A percentile compares a stretch with the other conserved stretches of the same genome.
These are phyloP conservation scores for Monilinia laxa DNA, from an alignment of 2,329 filamentous ascomycete genomes.

Conservation along the genomic window DNA sequence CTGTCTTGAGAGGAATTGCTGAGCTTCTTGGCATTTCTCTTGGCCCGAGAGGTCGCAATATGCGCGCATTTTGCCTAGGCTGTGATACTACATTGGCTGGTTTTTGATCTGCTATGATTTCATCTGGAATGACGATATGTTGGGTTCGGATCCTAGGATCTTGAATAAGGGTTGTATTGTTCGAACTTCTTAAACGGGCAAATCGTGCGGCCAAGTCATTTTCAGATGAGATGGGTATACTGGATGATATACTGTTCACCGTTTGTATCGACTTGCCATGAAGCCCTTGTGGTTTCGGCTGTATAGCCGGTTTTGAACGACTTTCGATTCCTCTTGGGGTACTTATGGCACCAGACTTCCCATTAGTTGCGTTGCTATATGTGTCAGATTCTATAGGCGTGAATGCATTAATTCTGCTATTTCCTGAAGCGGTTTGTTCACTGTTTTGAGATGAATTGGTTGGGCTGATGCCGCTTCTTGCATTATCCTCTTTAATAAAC, in stretches of 20 bases:
- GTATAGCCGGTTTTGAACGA: constrained; percentile 45
- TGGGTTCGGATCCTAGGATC: constrained; percentile 55
- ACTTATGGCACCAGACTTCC: not conserved
- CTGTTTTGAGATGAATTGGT: not conserved
- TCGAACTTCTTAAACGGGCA: constrained; percentile 50
- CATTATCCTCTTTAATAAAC: constrained; percentile 63
- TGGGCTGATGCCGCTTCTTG: constrained; percentile 54
- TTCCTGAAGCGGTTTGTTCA: not conserved
- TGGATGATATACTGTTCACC: constrained; percentile 36
- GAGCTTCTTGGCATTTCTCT: constrained; percentile 38
- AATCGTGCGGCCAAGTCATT: constrained; percentile 58
- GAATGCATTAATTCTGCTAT: constrained; percentile 27
- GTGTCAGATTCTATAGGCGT: not conserved
- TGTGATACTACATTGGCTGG: constrained; percentile 9
- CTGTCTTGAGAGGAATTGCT: constrained; percentile 26
- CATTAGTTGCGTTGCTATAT: not conserved
- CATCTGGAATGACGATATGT: constrained; percentile 45
- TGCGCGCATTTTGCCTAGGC: constrained; percentile 20
- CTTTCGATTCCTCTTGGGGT: not conserved
- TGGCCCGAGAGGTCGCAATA: constrained; percentile 32
- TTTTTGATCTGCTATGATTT: constrained; percentile 24
- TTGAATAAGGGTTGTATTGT: constrained; percentile 45
- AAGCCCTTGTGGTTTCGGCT: constrained; percentile 67
- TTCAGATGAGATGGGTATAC: constrained; percentile 32
- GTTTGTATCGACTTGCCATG: constrained; percentile 58